A percentile compares a stretch with the other conserved stretches of the same genome.
Evolutionary conservation across 371 early-diverging fungal species (phyloP).

Genomic region (Dinochytrium kinnereticum): DNA sequence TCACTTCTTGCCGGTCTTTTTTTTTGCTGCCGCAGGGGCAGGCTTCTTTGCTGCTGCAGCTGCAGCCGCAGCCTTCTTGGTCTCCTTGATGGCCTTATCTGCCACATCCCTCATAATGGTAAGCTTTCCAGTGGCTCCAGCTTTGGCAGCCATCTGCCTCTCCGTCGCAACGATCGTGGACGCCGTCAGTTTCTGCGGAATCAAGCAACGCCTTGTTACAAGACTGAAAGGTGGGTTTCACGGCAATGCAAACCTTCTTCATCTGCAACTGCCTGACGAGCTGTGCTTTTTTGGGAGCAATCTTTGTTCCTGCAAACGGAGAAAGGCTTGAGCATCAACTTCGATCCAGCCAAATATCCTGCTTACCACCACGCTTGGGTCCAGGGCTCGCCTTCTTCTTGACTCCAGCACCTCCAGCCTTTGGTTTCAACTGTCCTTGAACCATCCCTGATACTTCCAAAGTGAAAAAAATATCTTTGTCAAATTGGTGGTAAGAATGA

Average conservation of each 20-base stretch:
- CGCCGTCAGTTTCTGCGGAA: conserved; percentile 36
- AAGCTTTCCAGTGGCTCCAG: conserved; percentile 51
- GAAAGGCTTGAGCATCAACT: not conserved
- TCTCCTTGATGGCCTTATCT: conserved; percentile 33
- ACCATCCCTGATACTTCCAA: too few species aligned
- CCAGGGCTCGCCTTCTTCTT: conserved; percentile 28
- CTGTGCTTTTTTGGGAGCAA: conserved; percentile 32
- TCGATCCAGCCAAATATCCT: too few species aligned
- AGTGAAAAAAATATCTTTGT: too few species aligned
- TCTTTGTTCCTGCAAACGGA: conserved; percentile 16
- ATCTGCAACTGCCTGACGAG: conserved; percentile 20
- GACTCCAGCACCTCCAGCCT: not conserved
- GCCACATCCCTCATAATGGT: conserved; percentile 47
- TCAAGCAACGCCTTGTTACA: not conserved
- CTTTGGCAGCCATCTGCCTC: conserved; percentile 48
- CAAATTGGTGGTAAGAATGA: too few species aligned
- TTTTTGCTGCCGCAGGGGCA: not conserved
- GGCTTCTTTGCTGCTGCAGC: not conserved
- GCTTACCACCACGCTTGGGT: conserved; percentile 36
- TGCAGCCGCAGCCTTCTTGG: not conserved
- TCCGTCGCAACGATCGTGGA: conserved; percentile 39
- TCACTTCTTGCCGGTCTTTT: conserved; percentile 3
- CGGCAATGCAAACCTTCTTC: conserved; percentile 22
- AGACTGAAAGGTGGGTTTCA: not conserved
- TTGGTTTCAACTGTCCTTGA: conserved; percentile 24